These are phyloP conservation scores for Porcisia hertigi DNA, from an alignment of 208 protist genomes.

Conservation along the genomic window DNA sequence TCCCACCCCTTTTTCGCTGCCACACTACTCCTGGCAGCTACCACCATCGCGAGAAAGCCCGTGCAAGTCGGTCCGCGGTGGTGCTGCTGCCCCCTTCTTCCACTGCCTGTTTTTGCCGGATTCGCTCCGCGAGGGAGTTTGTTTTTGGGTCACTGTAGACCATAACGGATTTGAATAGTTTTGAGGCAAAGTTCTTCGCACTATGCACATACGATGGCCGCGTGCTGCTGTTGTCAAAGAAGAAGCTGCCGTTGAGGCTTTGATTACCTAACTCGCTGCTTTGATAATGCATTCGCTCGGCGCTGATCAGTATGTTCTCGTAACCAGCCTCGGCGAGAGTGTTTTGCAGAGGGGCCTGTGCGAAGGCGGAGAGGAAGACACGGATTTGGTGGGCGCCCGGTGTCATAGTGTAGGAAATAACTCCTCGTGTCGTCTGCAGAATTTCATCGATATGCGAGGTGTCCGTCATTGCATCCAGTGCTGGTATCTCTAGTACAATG, in stretches of 20 bases:
- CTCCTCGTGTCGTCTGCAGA: constrained; percentile 75
- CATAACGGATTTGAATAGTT: constrained; percentile 60
- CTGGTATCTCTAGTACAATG: constrained; percentile 79
- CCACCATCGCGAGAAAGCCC: constrained; percentile 72
- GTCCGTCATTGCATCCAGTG: constrained; percentile 54
- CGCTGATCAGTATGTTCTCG: constrained; percentile 47
- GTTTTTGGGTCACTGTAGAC: constrained; percentile 49
- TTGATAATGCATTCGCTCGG: constrained; percentile 30
- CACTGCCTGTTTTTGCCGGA: constrained; percentile 54
- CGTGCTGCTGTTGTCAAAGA: constrained; percentile 50
- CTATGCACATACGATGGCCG: constrained; percentile 63
- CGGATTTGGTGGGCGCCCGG: constrained; percentile 55
- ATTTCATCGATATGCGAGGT: constrained; percentile 75
- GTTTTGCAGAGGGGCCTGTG: constrained; percentile 42
- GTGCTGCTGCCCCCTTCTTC: constrained; percentile 30
- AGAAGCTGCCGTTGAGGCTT: constrained; percentile 44
- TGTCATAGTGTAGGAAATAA: constrained; percentile 85
- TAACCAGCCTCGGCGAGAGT: constrained; percentile 53
- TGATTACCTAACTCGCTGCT: constrained; percentile 20
- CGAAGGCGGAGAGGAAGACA: constrained; percentile 59
- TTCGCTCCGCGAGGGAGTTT: constrained; percentile 62
- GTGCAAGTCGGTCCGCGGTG: constrained; percentile 46
- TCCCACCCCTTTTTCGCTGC: not conserved
- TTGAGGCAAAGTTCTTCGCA: constrained; percentile 62
- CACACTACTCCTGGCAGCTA: constrained; percentile 15